phyloP scores from a whole-genome alignment of 163 green algal species.

The Coccomyxa subellipsoidea region DNA sequence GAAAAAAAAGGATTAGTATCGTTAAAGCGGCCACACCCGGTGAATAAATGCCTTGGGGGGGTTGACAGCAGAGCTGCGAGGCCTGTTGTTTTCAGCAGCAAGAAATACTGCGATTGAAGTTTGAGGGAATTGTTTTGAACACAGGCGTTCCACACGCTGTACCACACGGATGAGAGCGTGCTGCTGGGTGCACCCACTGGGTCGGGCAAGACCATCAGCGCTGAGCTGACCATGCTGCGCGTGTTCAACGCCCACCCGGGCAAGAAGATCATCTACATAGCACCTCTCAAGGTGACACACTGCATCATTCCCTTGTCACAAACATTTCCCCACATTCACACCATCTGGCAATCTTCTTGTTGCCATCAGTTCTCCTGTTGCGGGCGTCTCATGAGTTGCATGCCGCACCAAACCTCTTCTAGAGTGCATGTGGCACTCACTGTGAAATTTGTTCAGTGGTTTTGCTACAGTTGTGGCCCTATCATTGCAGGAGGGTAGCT shows the following conservation, averaged over 20 bases:
- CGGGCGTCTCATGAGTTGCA: no score
- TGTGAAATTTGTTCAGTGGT: no score
- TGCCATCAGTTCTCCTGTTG: no score
- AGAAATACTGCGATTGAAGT: neutral
- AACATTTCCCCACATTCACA: neutral
- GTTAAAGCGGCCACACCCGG: no score
- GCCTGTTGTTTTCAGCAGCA: neutral
- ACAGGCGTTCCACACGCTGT: constrained; percentile 94
- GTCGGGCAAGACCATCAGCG: constrained; percentile 90
- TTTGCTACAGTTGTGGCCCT: no score
- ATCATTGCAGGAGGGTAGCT: no score
- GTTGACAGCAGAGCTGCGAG: no score
- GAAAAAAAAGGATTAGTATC: neutral
- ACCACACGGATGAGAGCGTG: constrained; percentile 93
- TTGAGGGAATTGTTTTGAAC: neutral
- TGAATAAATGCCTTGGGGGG: neutral
- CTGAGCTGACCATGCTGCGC: constrained; percentile 91
- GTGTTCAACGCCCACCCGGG: constrained; percentile 71
- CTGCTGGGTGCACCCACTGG: constrained; percentile 94
- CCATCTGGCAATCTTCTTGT: no score
- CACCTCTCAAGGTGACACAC: constrained; percentile 36
- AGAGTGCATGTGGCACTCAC: no score
- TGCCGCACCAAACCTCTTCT: no score
- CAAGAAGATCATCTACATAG: constrained; percentile 65
- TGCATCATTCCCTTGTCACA: neutral